A percentile compares a stretch with the other conserved stretches of the same genome.
phyloP scores from a whole-genome alignment of 2,329 filamentous ascomycete species.

The Mycocentrospora acerina region DNA sequence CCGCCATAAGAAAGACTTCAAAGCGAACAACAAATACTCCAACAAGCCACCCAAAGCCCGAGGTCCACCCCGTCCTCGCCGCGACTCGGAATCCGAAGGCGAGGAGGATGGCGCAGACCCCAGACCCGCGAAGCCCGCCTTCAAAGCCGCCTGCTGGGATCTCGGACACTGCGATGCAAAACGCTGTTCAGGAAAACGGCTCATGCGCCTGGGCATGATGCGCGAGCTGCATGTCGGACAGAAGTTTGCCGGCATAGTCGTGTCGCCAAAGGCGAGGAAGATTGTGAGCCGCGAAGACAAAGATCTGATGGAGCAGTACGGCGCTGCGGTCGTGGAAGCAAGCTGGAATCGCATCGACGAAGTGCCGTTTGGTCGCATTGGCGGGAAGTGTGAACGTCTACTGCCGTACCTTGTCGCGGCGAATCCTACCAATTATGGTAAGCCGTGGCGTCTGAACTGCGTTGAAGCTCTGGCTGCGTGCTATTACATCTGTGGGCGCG shows the following conservation, averaged over 20 bases:
- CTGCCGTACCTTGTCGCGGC: slow-evolving; percentile 94
- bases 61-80: slow-evolving; percentile 50
- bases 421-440: slow-evolving; percentile 96
- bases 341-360: slow-evolving; percentile 93
- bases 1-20: slow-evolving; percentile 89
- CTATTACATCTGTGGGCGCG: slow-evolving; percentile 88
- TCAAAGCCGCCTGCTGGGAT: slow-evolving; percentile 98
- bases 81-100: slow-evolving; percentile 24
- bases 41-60: slow-evolving; percentile 58
- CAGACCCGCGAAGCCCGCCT: slow-evolving; percentile 54
- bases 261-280: slow-evolving; percentile 90
- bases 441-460: slow-evolving; percentile 92
- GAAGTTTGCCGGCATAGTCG: slow-evolving; percentile 86
- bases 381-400: slow-evolving; percentile 82
- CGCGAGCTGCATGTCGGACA: slow-evolving; percentile 89
- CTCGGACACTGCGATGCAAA: slow-evolving; percentile 97
- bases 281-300: slow-evolving; percentile 81
- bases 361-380: slow-evolving; percentile 87
- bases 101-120: slow-evolving; percentile 27
- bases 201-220: slow-evolving; percentile 93
- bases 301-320: slow-evolving; percentile 79
- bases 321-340: slow-evolving; percentile 94
- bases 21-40: slow-evolving; percentile 70
- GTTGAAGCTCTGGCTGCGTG: slow-evolving; percentile 91
- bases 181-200: slow-evolving; percentile 89